Base-by-base conservation (phyloP, 176 grass and related monocot species). In the Oryza officinalis region DNA sequence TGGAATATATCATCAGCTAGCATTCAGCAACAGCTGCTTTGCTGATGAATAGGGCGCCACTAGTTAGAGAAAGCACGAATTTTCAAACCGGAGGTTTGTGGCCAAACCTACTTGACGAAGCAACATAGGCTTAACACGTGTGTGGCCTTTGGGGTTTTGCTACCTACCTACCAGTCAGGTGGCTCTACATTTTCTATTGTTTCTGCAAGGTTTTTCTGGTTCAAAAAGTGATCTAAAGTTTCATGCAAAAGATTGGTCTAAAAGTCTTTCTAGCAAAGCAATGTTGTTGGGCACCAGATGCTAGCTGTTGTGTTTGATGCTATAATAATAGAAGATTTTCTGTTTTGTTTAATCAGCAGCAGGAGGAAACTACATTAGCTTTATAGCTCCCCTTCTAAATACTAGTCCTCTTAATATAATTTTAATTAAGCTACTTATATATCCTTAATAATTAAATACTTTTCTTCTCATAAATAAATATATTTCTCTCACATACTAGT, bases 101-200 rank as follows among this genome's bases (percentile, higher is more conserved):
- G 60, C 81, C 81, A 59, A 79, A 84, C 86, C 69, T 84, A 84
- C 60, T n/a, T 26, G 37, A 61, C 26, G 37, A 67, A 67, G 44
- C 25, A 50, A 67, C 44, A 23, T 66, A 67, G 74, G 59, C 68
- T 25, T 26, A 67, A 73, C 75, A 74, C 81, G 75, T 88, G 86
- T 83, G 25, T 82, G 86, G 72, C 38, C 33, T 33, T 57, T 23
- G 13, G 18, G 78, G 13, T 3, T 27, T 33, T 69, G 43, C 47
- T 45, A 17, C 63, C 77, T 32, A 87, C 46, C 85, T 0, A 63
- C 79, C 27, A 15, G 22, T 76, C 85, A 32, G 27, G 54, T 70
- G 79, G 15, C 6, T 18, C 33, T 32, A 35, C 32, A n/a, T 77
- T 75, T 35, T 63, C 3, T 49, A 74, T 81, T 30, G 32, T 65